Conservation (phyloP, 306 rosid genomes). For the Vigna radiata region DNA sequence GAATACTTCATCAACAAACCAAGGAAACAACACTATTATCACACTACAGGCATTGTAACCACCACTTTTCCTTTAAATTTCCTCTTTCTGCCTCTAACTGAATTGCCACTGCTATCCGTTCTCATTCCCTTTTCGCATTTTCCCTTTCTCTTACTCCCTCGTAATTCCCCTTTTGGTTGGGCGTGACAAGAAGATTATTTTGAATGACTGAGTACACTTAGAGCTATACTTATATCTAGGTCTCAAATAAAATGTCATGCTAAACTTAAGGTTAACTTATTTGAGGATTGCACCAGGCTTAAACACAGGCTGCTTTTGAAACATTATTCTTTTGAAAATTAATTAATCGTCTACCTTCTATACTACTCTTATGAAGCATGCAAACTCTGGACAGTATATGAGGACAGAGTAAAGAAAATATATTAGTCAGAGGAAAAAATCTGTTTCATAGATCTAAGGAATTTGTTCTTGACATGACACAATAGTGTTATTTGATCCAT, state of each 20-base stretch:
- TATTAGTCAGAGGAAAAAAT: neutral
- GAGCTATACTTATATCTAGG: neutral
- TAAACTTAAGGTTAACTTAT: constrained; percentile 16
- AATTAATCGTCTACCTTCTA: neutral
- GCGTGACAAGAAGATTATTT: neutral
- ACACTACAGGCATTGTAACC: neutral
- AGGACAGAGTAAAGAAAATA: constrained; percentile 2
- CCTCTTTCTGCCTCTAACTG: neutral
- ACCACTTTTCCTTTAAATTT: constrained; percentile 13
- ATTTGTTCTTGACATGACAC: neutral
- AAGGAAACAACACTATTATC: constrained; percentile 10
- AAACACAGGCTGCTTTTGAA: constrained; percentile 24
- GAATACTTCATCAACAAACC: neutral
- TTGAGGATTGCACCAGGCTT: constrained; percentile 10
- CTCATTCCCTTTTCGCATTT: too few relatives aligned
- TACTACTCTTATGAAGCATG: neutral
- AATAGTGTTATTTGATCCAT: neutral
- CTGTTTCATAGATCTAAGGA: neutral
- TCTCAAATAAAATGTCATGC: constrained; percentile 8
- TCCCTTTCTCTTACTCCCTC: too few relatives aligned
- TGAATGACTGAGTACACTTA: neutral
- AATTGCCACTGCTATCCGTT: neutral
- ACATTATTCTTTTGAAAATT: neutral
- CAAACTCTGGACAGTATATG: constrained; percentile 18
- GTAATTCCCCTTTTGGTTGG: neutral